Percentiles rank a stretch among this genome's conserved stretches.
Evolutionary conservation across 2,329 filamentous ascomycete genomes (phyloP).

Genomic region (Fusarium continuum): DNA sequence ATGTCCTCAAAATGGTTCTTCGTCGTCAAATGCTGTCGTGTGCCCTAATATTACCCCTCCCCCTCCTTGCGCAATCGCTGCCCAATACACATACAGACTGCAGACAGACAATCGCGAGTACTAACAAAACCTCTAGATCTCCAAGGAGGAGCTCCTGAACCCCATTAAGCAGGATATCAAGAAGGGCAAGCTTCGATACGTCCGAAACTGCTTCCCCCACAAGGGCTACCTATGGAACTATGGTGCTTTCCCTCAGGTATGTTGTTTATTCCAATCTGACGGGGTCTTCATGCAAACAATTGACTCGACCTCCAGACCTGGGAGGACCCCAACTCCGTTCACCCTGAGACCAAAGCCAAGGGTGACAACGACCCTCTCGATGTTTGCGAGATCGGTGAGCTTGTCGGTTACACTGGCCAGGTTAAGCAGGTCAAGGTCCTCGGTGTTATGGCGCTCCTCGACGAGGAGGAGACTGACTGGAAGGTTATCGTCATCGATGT

Average conservation of each 20-base stretch:
- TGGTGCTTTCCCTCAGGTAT: constrained; percentile 96
- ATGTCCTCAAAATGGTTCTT: background rate
- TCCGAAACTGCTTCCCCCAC: constrained; percentile 99
- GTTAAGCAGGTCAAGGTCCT: constrained; percentile 99
- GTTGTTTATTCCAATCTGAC: background rate
- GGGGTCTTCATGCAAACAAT: constrained; percentile 3
- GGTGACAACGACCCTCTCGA: constrained; percentile 99
- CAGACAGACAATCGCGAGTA: background rate
- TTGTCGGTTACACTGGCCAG: constrained; percentile 94
- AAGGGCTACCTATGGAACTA: constrained; percentile 99
- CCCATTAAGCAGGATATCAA: constrained; percentile 99
- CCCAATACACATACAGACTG: constrained; percentile 6
- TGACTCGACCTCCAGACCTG: constrained; percentile 74
- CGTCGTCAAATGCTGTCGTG: constrained; percentile 22
- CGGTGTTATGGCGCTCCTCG: constrained; percentile 98
- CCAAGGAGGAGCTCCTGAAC: constrained; percentile 97
- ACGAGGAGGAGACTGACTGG: constrained; percentile 99
- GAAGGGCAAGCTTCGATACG: constrained; percentile 99
- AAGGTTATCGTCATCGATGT: constrained; percentile 99
- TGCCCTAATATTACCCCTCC: constrained; percentile 26
- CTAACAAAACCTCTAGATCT: constrained; percentile 73
- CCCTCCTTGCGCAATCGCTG: constrained; percentile 17
- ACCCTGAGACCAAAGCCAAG: constrained; percentile 99
- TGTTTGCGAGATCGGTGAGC: constrained; percentile 99
- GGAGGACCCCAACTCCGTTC: constrained; percentile 95